These are phyloP conservation scores for Dendrobium catenatum DNA, from an alignment of 106 monocot species.

Conservation along the genomic window DNA sequence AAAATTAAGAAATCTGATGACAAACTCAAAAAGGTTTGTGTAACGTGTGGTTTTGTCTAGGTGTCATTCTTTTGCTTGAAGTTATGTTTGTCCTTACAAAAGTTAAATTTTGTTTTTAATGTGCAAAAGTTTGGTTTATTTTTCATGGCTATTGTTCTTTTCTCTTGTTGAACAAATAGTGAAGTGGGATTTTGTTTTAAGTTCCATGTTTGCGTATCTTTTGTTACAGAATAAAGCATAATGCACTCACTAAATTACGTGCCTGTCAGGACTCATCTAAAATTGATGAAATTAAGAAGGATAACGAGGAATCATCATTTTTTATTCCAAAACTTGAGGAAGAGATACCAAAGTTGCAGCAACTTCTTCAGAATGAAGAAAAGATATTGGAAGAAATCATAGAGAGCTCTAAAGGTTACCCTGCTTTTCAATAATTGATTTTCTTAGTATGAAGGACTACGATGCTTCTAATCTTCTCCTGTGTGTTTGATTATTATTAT, in stretches of 20 bases:
- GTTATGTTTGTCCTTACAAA: neutral
- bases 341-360: slow-evolving; percentile 77
- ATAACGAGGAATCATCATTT: slow-evolving; percentile 58
- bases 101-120: neutral
- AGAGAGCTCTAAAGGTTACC: slow-evolving; percentile 61
- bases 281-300: slow-evolving; percentile 57
- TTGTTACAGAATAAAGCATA: neutral
- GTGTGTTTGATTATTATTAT: neutral
- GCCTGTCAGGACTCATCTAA: slow-evolving; percentile 55
- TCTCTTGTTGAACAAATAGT: slow-evolving; percentile 3
- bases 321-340: slow-evolving; percentile 79
- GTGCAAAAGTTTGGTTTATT: neutral
- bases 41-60: neutral
- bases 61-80: neutral
- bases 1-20: slow-evolving; percentile 78
- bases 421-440: neutral
- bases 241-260: slow-evolving; percentile 7
- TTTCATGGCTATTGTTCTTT: neutral
- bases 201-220: neutral
- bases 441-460: neutral
- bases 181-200: neutral
- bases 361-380: slow-evolving; percentile 64
- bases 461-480: neutral
- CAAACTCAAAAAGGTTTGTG: slow-evolving; percentile 67
- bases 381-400: slow-evolving; percentile 73